phyloP scores from a whole-genome alignment of 2,329 filamentous ascomycete genomes.

The Emmonsiellopsis sp. region DNA sequence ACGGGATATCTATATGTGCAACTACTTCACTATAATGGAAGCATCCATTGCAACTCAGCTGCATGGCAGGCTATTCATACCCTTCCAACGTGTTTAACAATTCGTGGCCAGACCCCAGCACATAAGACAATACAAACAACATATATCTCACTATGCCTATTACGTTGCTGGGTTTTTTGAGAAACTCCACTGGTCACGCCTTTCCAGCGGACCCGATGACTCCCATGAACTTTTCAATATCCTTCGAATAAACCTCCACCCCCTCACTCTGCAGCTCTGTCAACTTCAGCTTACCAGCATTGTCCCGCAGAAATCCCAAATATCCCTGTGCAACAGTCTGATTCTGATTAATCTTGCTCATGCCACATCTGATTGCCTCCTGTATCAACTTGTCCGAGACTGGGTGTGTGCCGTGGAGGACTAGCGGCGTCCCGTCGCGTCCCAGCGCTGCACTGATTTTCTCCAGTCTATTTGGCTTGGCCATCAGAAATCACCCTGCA shows the following conservation, averaged over 20 bases:
- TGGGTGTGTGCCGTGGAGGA: not conserved
- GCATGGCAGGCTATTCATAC: no score
- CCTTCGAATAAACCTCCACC: not conserved
- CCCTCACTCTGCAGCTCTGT: not conserved
- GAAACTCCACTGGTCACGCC: not conserved
- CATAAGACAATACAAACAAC: no score
- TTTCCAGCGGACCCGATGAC: not conserved
- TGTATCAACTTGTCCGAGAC: not conserved
- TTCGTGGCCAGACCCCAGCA: no score
- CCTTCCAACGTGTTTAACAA: no score
- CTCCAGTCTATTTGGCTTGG: not conserved
- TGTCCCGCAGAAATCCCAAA: not conserved
- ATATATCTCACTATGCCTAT: no score
- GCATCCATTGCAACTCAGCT: no score
- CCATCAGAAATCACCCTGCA: not conserved
- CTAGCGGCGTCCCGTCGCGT: not conserved
- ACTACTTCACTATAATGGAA: no score
- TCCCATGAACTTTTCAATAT: not conserved
- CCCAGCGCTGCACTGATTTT: not conserved
- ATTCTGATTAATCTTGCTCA: not conserved
- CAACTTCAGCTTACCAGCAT: not conserved
- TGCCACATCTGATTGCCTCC: not conserved
- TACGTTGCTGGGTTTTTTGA: no score
- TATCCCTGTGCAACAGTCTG: not conserved
- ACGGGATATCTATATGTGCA: no score